These are phyloP conservation scores for Globisporangium okanoganense DNA, from an alignment of 352 stramenopile genomes.

Conservation along the genomic window DNA sequence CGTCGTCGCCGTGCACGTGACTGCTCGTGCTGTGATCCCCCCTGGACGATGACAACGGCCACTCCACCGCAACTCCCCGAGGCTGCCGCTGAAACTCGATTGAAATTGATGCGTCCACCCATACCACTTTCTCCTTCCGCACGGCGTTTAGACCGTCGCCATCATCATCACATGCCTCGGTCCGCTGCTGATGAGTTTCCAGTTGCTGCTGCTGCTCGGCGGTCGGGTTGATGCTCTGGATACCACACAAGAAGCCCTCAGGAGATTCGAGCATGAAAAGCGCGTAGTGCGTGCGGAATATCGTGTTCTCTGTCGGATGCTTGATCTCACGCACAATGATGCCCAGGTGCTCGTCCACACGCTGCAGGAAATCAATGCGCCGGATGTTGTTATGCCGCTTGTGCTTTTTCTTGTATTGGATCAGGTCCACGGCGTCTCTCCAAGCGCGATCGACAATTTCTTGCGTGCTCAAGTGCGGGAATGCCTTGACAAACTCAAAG, in stretches of 20 bases:
- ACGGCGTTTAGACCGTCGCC: background rate
- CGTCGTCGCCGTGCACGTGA: background rate
- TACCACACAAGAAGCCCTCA: constrained; percentile 23
- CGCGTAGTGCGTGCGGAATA: constrained; percentile 36
- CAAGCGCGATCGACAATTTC: constrained; percentile 27
- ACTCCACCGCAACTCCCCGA: background rate
- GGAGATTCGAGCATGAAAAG: constrained; percentile 19
- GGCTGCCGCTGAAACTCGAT: constrained; percentile 24
- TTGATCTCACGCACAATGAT: constrained; percentile 33
- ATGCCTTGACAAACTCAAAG: constrained; percentile 35
- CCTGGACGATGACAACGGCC: background rate
- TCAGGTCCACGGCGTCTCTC: constrained; percentile 23
- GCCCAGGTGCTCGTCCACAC: constrained; percentile 20
- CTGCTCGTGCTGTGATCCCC: too few species aligned
- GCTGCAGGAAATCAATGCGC: constrained; percentile 34
- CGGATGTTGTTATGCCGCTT: constrained; percentile 17
- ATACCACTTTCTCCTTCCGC: constrained; percentile 22
- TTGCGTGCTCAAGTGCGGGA: constrained; percentile 20
- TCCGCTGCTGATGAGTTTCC: background rate
- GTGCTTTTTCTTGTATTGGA: constrained; percentile 14
- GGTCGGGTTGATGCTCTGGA: constrained; percentile 33
- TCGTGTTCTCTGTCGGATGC: constrained; percentile 25
- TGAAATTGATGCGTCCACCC: constrained; percentile 27
- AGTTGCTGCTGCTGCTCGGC: constrained; percentile 12
- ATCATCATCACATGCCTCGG: background rate